These are phyloP conservation scores for Suillus subluteus DNA, from an alignment of 768 basidiomycete genomes.

Conservation along the genomic window DNA sequence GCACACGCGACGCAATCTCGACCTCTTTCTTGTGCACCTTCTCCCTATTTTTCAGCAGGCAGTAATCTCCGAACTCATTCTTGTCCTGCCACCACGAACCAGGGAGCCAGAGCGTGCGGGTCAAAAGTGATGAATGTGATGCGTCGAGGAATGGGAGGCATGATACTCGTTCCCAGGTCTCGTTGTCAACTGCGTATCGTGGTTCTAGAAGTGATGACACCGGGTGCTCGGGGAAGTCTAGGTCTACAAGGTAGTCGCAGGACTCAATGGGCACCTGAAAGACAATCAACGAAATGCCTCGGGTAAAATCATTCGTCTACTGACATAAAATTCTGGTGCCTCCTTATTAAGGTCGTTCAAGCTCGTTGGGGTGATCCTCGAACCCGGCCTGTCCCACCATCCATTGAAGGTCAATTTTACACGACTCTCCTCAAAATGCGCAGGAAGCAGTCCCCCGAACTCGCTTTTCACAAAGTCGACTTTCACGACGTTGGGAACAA, in stretches of 20 bases:
- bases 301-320: constrained; percentile 26
- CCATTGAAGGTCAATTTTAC: not conserved
- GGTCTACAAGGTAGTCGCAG: constrained; percentile 92
- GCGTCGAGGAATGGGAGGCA: constrained; percentile 88
- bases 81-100: constrained; percentile 63
- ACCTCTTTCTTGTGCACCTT: constrained; percentile 31
- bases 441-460: constrained; percentile 87
- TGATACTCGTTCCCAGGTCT: constrained; percentile 79
- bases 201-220: constrained; percentile 64
- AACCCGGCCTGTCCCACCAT: constrained; percentile 53
- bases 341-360: constrained; percentile 91
- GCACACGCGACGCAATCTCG: constrained; percentile 16
- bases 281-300: constrained; percentile 13
- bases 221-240: constrained; percentile 80
- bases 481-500: constrained; percentile 80
- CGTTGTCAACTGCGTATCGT: constrained; percentile 69
- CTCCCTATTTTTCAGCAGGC: constrained; percentile 72
- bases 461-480: constrained; percentile 93
- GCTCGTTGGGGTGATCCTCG: constrained; percentile 58
- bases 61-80: constrained; percentile 90
- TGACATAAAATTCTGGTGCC: constrained; percentile 76
- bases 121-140: constrained; percentile 67
- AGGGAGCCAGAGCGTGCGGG: constrained; percentile 83
- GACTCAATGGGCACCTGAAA: constrained; percentile 64
- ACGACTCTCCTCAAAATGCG: constrained; percentile 60